Evolutionary conservation across 2,329 filamentous ascomycete species (phyloP).

Genomic region (Calonectria hongkongensis): DNA sequence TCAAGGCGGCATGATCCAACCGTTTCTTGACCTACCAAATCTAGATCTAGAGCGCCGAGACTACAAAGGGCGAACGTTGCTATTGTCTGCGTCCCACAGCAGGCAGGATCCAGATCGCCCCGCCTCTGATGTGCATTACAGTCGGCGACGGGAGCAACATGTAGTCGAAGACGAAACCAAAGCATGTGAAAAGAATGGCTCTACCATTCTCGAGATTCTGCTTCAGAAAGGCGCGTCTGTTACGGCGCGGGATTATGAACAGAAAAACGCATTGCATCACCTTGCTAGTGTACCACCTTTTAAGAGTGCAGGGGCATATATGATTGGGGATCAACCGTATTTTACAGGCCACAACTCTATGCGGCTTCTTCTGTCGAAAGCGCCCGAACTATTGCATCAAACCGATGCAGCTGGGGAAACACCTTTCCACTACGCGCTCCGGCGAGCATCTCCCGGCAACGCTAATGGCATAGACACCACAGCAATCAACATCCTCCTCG

Average conservation of each 20-base stretch:
- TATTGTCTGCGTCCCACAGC: background rate
- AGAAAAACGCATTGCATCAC: background rate
- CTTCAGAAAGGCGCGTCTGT: background rate
- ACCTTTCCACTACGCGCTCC: conserved; percentile 11
- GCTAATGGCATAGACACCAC: background rate
- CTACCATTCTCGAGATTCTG: background rate
- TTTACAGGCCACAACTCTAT: background rate
- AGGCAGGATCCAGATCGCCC: background rate
- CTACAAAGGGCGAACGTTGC: background rate
- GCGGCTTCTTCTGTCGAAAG: background rate
- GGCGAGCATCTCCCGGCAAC: background rate
- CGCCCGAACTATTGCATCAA: conserved; percentile 1
- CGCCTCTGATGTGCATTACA: background rate
- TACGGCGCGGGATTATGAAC: background rate
- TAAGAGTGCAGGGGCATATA: too few species aligned
- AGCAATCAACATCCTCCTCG: background rate
- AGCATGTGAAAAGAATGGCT: too few species aligned
- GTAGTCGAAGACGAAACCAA: too few species aligned
- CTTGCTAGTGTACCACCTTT: background rate
- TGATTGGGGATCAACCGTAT: too few species aligned
- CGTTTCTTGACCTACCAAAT: background rate
- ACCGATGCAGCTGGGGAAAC: background rate
- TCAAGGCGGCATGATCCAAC: conserved; percentile 1
- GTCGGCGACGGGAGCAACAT: background rate
- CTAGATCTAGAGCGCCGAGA: background rate